These are phyloP conservation scores for Oryza brachyantha DNA, from an alignment of 176 grass and related monocot species.

Conservation along the genomic window DNA sequence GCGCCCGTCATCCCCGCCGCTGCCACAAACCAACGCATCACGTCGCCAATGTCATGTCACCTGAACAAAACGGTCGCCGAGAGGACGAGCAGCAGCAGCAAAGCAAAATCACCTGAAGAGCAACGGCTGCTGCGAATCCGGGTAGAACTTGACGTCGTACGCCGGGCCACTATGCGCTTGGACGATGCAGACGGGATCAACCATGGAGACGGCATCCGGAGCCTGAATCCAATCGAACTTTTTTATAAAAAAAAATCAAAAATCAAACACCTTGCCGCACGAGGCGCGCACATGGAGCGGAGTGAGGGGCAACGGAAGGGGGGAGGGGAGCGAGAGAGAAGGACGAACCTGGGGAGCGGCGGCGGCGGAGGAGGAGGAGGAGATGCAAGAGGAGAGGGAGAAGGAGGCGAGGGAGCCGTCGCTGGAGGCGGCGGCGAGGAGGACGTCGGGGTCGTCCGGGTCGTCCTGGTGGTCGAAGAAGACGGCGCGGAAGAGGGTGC, in stretches of 20 bases:
- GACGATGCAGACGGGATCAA: slow-evolving; percentile 58
- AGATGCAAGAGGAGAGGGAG: slow-evolving; percentile 62
- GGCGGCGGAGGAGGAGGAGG: slow-evolving; percentile 19
- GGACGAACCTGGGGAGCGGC: background rate
- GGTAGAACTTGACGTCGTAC: slow-evolving; percentile 78
- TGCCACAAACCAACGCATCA: slow-evolving; percentile 29
- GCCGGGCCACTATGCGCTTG: slow-evolving; percentile 73
- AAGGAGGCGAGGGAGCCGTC: slow-evolving; percentile 69
- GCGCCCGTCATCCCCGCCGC: slow-evolving; percentile 74
- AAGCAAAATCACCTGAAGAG: slow-evolving; percentile 71
- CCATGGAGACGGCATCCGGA: background rate
- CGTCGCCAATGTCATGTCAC: background rate
- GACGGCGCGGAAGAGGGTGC: slow-evolving; percentile 72
- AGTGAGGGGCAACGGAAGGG: background rate
- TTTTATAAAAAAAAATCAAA: too few species aligned
- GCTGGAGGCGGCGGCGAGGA: slow-evolving; percentile 69
- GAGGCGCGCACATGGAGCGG: background rate
- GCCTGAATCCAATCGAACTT: slow-evolving; percentile 8
- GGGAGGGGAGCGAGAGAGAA: background rate
- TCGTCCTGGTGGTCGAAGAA: slow-evolving; percentile 57
- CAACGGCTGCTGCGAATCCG: slow-evolving; percentile 44
- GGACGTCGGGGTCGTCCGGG: slow-evolving; percentile 37
- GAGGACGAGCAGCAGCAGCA: background rate
- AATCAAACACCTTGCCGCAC: background rate
- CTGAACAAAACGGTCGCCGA: background rate